Evolutionary conservation across 176 grass and related monocot genomes (phyloP).

Genomic region (Musa beccarii): DNA sequence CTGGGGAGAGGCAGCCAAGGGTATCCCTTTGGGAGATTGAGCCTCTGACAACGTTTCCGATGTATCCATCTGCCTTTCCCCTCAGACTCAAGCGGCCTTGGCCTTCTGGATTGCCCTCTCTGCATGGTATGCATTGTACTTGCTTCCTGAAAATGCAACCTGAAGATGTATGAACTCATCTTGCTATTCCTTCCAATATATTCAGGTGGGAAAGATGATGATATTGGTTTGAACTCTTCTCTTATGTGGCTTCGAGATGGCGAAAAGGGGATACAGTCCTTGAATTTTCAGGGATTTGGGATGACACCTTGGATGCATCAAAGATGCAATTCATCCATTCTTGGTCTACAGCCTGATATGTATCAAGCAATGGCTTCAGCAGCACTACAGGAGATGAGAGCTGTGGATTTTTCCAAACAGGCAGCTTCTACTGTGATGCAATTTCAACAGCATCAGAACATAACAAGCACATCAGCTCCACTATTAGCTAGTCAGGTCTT

Average conservation of each 20-base stretch:
- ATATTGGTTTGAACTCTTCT: constrained; percentile 50
- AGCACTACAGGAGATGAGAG: constrained; percentile 73
- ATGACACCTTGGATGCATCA: constrained; percentile 61
- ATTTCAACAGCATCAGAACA: constrained; percentile 56
- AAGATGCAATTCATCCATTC: constrained; percentile 39
- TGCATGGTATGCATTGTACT: constrained; percentile 48
- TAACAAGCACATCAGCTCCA: constrained; percentile 43
- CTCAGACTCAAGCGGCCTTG: constrained; percentile 84
- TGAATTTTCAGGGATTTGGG: constrained; percentile 83
- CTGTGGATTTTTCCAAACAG: constrained; percentile 59
- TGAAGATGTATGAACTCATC: neutral
- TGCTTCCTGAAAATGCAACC: constrained; percentile 5
- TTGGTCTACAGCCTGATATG: constrained; percentile 60
- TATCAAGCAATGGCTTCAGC: constrained; percentile 90
- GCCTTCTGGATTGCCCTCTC: constrained; percentile 63
- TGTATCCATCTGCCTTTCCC: constrained; percentile 85
- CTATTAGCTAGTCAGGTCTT: constrained; percentile 49
- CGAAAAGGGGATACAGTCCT: constrained; percentile 44
- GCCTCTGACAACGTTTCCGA: constrained; percentile 83
- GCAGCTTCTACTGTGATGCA: constrained; percentile 31
- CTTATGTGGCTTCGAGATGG: constrained; percentile 74
- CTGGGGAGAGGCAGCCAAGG: constrained; percentile 77
- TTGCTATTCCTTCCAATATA: constrained; percentile 10
- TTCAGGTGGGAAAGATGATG: constrained; percentile 62
- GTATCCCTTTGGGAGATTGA: constrained; percentile 97